A percentile compares a stretch with the other conserved stretches of the same genome.
These are phyloP conservation scores for Cylindricascospora bacillispora DNA, from an alignment of 1,139 yeast genomes.

Conservation along the genomic window DNA sequence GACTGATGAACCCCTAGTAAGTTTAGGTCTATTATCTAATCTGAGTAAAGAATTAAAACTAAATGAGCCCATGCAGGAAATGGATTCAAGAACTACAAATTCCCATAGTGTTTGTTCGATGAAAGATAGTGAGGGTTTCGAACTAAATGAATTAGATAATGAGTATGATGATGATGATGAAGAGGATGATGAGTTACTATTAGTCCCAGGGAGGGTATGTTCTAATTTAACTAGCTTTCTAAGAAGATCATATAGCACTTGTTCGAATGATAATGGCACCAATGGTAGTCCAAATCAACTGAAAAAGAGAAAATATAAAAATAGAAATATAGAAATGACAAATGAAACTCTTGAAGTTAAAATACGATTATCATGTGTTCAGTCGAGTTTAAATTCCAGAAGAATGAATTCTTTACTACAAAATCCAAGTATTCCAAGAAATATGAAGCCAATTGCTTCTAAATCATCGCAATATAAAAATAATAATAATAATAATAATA, in stretches of 20 bases:
- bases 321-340: no score
- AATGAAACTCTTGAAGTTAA: conserved; percentile 59
- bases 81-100: no score
- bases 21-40: conserved; percentile 50
- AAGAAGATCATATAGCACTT: conserved; percentile 31
- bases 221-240: conserved; percentile 50
- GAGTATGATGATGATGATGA: conserved; percentile 11
- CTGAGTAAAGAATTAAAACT: conserved; percentile 22
- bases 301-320: no score
- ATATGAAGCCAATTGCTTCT: no score
- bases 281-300: not conserved
- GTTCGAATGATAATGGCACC: not conserved
- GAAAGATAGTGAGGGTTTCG: no score
- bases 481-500: no score
- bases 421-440: no score
- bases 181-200: conserved; percentile 26
- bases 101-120: no score
- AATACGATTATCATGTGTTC: conserved; percentile 38
- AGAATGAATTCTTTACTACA: no score
- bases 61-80: no score
- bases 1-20: conserved; percentile 66
- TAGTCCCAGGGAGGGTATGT: conserved; percentile 60
- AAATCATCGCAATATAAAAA: no score
- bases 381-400: conserved; percentile 3
- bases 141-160: no score